Evolutionary conservation across 257 asterid genomes (phyloP).

Genomic region (Cynanchum wilfordii): DNA sequence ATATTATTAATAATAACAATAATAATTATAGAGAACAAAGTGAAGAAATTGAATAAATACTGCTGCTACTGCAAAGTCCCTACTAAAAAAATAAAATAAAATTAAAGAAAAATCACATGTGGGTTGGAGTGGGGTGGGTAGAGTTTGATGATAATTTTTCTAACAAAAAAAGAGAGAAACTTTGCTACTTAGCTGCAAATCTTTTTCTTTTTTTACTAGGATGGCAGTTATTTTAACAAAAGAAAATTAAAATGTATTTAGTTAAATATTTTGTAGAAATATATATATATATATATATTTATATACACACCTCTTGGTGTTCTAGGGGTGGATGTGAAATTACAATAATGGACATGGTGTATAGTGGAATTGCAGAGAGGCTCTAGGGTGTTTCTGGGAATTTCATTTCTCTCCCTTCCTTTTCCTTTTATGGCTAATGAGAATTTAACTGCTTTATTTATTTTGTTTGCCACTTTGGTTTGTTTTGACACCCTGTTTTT

Average conservation of each 20-base stretch:
- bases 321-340: background rate
- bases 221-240: no score
- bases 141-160: conserved; percentile 6
- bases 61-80: background rate
- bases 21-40: background rate
- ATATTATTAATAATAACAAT: background rate
- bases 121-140: conserved; percentile 30
- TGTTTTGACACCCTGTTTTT: no score
- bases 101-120: conserved; percentile 2
- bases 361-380: background rate
- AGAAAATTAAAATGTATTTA: no score
- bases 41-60: conserved; percentile 12
- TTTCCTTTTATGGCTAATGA: no score
- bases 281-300: background rate
- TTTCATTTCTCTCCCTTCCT: no score
- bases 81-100: no score
- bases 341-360: background rate
- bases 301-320: background rate
- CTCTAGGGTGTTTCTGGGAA: no score
- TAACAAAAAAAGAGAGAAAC: background rate
- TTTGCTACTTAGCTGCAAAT: background rate
- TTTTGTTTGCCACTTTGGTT: background rate
- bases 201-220: no score
- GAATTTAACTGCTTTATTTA: background rate
- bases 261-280: no score